phyloP scores from a whole-genome alignment of 208 protist genomes.

The Sergeia podlipaevii region DNA sequence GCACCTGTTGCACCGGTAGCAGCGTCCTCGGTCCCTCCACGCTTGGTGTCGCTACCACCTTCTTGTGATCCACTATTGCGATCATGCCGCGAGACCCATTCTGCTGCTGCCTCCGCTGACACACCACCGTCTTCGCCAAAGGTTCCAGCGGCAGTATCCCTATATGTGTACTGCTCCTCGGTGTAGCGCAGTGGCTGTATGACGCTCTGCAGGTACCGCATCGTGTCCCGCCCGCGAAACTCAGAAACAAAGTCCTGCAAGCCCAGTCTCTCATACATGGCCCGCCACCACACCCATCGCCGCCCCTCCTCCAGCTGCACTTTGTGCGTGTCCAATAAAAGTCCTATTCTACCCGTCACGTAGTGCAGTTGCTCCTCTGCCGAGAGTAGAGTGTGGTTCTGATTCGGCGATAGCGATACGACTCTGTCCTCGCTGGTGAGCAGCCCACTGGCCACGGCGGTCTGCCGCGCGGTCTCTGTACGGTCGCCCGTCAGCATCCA shows the following conservation, averaged over 20 bases:
- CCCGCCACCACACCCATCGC: slow-evolving; percentile 10
- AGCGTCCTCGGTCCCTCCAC: no score
- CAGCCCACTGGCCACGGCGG: slow-evolving; percentile 76
- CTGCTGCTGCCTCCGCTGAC: no score
- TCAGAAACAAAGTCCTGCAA: slow-evolving; percentile 53
- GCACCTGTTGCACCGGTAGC: no score
- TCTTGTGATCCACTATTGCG: no score
- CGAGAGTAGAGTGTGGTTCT: slow-evolving; percentile 15
- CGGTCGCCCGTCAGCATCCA: slow-evolving; percentile 99
- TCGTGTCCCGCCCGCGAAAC: no score
- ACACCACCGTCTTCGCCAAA: no score
- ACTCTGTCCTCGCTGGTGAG: slow-evolving; percentile 32
- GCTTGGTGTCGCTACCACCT: no score
- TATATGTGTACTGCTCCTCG: no score
- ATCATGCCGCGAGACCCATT: no score
- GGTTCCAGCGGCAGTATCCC: no score
- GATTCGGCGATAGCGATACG: slow-evolving; percentile 34
- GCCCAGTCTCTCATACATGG: slow-evolving; percentile 36
- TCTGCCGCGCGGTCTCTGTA: slow-evolving; percentile 95
- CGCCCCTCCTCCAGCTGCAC: slow-evolving; percentile 17
- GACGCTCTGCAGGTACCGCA: no score
- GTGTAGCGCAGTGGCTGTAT: no score
- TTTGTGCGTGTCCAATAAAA: slow-evolving; percentile 5
- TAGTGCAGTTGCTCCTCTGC: slow-evolving; percentile 33
- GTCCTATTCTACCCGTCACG: slow-evolving; percentile 21